Evolutionary conservation across 2,329 filamentous ascomycete species (phyloP), one percentile per base, ranked within the genome.

Genomic region (Hysterium pulicare): DNA sequence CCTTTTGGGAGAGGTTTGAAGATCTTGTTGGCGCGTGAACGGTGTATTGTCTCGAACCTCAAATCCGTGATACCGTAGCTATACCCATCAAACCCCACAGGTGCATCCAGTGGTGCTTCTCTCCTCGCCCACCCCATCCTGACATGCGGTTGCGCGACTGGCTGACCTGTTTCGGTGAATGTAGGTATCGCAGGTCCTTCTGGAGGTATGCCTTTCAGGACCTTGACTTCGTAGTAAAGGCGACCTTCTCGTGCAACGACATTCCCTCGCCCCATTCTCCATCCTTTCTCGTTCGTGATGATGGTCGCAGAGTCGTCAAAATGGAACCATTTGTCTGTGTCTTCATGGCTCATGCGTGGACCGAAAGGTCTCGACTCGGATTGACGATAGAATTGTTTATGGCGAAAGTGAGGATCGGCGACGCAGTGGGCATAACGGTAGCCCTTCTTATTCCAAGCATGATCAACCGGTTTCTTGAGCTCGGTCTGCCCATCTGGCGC

Each of bases 51-150:
- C 64, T 97, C 90, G 16, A 93, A 93, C 23, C 85, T 80, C 19
- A 90, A 84, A 59, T 98, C 93, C 33, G 90, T 86, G 44, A 97
- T 81, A 34, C 87, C 91, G 63, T 97, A 97, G 61, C 90, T 95
- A 70, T 97, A 96, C 32, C 86, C 86, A 60, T 94, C 88, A 53
- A 89, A 93, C 1, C 89, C 88, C 0, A 93, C 87, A 0, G 88
- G 88, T 1, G 84, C 86, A 66, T 94, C 89, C 2, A 93, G 70
- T 0, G 86, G 86, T 9, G 88, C 87, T 62, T 95, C 88, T 37
- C 88, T 76, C 47, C 88, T 73, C 2, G 87, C 86, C 73, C 89
- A 97, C 3, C 94, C 94, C 62, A 97, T 80, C 6, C 93, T 86
- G 19, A 97, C 74, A 69, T 76, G 62, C 56, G 76, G 62, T 64